These are phyloP conservation scores for Ilyonectria destructans DNA, from an alignment of 2,329 filamentous ascomycete species.

Conservation along the genomic window DNA sequence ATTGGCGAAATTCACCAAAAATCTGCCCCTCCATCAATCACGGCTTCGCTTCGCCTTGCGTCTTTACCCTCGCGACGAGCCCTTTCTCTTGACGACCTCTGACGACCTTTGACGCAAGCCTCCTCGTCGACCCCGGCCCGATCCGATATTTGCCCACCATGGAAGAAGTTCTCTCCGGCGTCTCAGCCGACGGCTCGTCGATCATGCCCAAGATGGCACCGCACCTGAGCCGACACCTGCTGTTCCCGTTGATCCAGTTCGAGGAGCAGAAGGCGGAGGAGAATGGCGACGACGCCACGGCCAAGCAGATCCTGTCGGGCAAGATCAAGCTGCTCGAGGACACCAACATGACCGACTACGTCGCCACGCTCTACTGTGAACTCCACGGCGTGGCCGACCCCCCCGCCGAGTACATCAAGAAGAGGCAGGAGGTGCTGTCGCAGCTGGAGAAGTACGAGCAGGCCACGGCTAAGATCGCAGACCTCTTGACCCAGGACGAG, in stretches of 20 bases:
- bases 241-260: slow-evolving; percentile 97
- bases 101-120: slow-evolving; percentile 34
- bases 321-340: slow-evolving; percentile 96
- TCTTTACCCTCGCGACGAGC: slow-evolving; percentile 49
- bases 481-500: slow-evolving; percentile 88
- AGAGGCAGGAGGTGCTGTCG: slow-evolving; percentile 90
- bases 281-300: slow-evolving; percentile 71
- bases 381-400: slow-evolving; percentile 85
- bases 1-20: slow-evolving; percentile 61
- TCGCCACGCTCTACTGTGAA: slow-evolving; percentile 91
- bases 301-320: slow-evolving; percentile 83
- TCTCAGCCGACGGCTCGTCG: slow-evolving; percentile 79
- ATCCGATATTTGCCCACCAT: slow-evolving; percentile 50
- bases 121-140: slow-evolving; percentile 34
- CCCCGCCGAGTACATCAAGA: slow-evolving; percentile 89
- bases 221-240: slow-evolving; percentile 94
- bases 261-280: slow-evolving; percentile 87
- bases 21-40: slow-evolving; percentile 59
- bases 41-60: slow-evolving; percentile 33
- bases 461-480: slow-evolving; percentile 90
- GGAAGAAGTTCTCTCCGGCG: slow-evolving; percentile 65
- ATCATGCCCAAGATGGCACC: slow-evolving; percentile 91
- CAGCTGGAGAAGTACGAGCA: slow-evolving; percentile 88
- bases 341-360: slow-evolving; percentile 99
- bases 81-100: slow-evolving; percentile 40